phyloP scores from a whole-genome alignment of 352 stramenopile species.

The Phytophthora capsici region DNA sequence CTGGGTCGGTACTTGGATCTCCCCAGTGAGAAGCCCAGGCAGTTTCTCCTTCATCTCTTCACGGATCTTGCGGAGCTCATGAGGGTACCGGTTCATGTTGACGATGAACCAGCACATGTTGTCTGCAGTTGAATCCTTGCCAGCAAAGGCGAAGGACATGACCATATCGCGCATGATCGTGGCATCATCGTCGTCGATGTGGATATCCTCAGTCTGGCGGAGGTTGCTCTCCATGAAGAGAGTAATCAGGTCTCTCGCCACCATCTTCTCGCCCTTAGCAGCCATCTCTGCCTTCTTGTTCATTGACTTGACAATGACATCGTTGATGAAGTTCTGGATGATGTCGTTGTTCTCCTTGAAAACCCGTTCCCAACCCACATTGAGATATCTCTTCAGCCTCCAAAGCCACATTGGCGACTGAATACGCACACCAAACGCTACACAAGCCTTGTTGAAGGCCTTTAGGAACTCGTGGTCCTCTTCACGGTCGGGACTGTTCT shows the following conservation, averaged over 20 bases:
- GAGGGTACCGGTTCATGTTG: slow-evolving; percentile 62
- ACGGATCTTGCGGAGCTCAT: slow-evolving; percentile 54
- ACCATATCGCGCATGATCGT: slow-evolving; percentile 73
- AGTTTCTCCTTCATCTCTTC: slow-evolving; percentile 57
- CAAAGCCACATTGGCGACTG: slow-evolving; percentile 45
- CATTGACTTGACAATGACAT: slow-evolving; percentile 58
- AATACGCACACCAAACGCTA: slow-evolving; percentile 39
- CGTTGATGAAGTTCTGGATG: slow-evolving; percentile 51
- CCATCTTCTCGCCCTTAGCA: slow-evolving; percentile 41
- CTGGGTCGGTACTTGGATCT: slow-evolving; percentile 37
- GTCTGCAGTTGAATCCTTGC: slow-evolving; percentile 74
- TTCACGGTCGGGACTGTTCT: slow-evolving; percentile 30
- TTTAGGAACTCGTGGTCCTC: slow-evolving; percentile 55
- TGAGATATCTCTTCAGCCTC: slow-evolving; percentile 39
- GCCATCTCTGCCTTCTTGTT: slow-evolving; percentile 51
- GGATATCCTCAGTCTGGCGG: slow-evolving; percentile 30
- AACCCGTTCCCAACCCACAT: slow-evolving; percentile 46
- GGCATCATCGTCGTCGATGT: slow-evolving; percentile 36
- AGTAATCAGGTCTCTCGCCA: slow-evolving; percentile 53
- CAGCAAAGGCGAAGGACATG: slow-evolving; percentile 79
- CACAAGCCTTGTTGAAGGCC: slow-evolving; percentile 49
- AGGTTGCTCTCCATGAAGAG: slow-evolving; percentile 51
- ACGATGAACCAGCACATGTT: slow-evolving; percentile 76
- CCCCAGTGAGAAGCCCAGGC: slow-evolving; percentile 29
- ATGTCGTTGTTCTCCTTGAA: slow-evolving; percentile 44